Evolutionary conservation across 208 protist species (phyloP), one percentile per base, ranked within the genome.

Genomic region (Blechomonas ayalai): DNA sequence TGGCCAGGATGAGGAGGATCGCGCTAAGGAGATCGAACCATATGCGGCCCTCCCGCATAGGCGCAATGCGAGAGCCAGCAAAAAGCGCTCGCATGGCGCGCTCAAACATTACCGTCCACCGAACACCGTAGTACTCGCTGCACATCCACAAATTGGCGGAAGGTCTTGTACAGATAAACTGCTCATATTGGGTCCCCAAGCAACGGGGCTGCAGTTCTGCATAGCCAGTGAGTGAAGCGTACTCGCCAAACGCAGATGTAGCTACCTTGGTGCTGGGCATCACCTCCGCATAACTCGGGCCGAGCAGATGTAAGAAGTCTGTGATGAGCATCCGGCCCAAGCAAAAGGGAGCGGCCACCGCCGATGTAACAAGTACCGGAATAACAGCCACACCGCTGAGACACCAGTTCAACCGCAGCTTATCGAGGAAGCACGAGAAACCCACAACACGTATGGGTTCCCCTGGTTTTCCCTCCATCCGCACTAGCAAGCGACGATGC

Each of bases 361-460:
- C 19, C 18, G 67, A 15, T 33, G 69, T 42, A 13, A 57, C 25
- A 18, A 22, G 9, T 5, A 72, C 42, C 13, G 40, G 31, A n/a
- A 6, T 13, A 12, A 40, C 1, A 1, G 57, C 52, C 5, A 59
- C 36, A 35, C 29, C 52, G 53, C 58, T 40, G 29, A 72, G 32
- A 16, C 45, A 56, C 27, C 34, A 13, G 24, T 63, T 46, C 38
- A 63, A 50, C 29, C 44, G 29, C 16, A 64, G 16, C 22, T 52
- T 63, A 43, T 84, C 75, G 3, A n/a, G 24, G 54, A 74, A 84
- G 50, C 38, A 64, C 8, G 75, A 84, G 51, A 73, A 74, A 18
- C 70, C 75, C 0, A 76, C 39, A 16, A 53, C 2, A 57, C 24
- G 25, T 31, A 64, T n/a, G 18, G 32, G 38, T 63, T 22, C 3